These are phyloP conservation scores for Knoxia roxburghii DNA, from an alignment of 257 asterid genomes.

Conservation along the genomic window DNA sequence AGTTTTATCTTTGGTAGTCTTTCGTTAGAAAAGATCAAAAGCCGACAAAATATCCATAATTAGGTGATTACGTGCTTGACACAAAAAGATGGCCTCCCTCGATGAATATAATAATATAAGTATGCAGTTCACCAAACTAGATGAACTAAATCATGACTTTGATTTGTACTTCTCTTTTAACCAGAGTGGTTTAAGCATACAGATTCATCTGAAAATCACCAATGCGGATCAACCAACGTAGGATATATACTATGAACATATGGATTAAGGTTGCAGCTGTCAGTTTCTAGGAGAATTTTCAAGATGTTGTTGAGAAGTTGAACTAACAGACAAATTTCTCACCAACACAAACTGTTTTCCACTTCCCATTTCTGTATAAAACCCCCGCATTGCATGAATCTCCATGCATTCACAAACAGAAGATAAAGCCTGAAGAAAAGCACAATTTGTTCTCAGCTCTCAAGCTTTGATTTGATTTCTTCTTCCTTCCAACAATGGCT, in stretches of 20 bases:
- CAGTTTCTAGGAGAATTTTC: neutral
- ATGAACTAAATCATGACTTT: neutral
- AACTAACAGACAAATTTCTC: conserved; percentile 18
- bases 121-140: neutral
- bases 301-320: conserved; percentile 25
- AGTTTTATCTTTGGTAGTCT: neutral
- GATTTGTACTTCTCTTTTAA: too few species aligned
- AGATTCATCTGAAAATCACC: too few species aligned
- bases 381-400: neutral
- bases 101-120: neutral
- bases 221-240: too few species aligned
- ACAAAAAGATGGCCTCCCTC: neutral
- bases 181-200: too few species aligned
- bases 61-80: too few species aligned
- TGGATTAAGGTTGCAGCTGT: too few species aligned
- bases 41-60: too few species aligned
- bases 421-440: neutral
- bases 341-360: conserved; percentile 16
- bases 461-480: neutral
- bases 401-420: conserved; percentile 14
- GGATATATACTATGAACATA: too few species aligned
- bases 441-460: neutral
- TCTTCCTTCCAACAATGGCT: conserved; percentile 16
- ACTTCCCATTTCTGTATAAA: conserved; percentile 19
- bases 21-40: too few species aligned